Evolutionary conservation across 495 filamentous ascomycete species (phyloP).

Genomic region (Podospora pseudopauciseta): DNA sequence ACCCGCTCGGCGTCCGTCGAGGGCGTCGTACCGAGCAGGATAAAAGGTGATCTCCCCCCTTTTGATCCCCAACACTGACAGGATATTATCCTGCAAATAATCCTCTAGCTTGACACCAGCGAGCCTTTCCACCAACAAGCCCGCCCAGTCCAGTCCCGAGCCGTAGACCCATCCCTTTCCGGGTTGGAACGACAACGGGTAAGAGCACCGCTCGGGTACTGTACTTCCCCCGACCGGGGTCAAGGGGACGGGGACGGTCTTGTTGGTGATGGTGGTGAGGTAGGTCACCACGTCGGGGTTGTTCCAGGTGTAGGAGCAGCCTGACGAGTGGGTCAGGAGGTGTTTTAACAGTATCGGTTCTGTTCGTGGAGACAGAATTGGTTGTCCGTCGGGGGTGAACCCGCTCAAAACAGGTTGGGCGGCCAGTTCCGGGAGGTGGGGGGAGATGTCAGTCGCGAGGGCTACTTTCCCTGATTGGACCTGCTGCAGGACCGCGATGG

Average conservation of each 20-base stretch:
- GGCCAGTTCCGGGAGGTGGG: conserved; percentile 32
- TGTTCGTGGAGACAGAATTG: conserved; percentile 20
- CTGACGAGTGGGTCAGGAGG: conserved; percentile 38
- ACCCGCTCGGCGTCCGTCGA: conserved; percentile 11
- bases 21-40: conserved; percentile 16
- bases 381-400: conserved; percentile 23
- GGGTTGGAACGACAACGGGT: conserved; percentile 37
- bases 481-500: conserved; percentile 34
- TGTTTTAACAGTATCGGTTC: conserved; percentile 33
- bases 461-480: conserved; percentile 28
- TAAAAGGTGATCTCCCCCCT: conserved; percentile 28
- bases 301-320: conserved; percentile 31
- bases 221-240: conserved; percentile 3
- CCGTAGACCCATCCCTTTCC: conserved; percentile 39
- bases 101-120: conserved; percentile 27
- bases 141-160: conserved; percentile 34
- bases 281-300: conserved; percentile 24
- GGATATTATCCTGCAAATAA: conserved; percentile 30
- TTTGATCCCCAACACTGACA: conserved; percentile 20
- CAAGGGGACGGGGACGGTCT: not conserved
- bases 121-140: conserved; percentile 30
- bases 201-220: conserved; percentile 27
- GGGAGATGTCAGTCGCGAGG: conserved; percentile 16
- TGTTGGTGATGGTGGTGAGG: not conserved
- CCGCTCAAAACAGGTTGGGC: conserved; percentile 27